A percentile compares a stretch with the other conserved stretches of the same genome.
Conservation (phyloP, 768 basidiomycete species). For the Russula foetens region DNA sequence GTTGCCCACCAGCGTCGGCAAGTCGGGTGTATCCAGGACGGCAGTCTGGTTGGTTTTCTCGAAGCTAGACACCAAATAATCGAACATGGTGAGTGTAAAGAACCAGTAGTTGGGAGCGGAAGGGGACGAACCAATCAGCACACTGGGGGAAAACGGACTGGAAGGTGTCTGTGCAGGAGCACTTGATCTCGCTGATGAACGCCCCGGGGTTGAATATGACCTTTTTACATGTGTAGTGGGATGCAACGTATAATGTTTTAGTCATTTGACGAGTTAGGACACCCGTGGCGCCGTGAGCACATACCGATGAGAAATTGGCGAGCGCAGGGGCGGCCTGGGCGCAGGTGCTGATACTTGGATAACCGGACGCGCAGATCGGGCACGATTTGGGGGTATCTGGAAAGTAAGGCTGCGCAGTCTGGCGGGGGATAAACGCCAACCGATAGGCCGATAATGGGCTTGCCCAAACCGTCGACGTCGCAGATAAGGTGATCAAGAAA, state of each 20-base stretch:
- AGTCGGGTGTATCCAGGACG: conserved; percentile 38
- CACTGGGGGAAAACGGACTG: conserved; percentile 49
- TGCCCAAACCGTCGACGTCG: conserved; percentile 1
- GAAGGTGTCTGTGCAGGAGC: conserved; percentile 48
- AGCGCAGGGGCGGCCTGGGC: conserved; percentile 49
- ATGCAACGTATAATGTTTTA: background rate
- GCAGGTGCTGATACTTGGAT: conserved; percentile 46
- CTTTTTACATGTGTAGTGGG: conserved; percentile 26
- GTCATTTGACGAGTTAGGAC: background rate
- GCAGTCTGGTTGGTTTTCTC: conserved; percentile 48
- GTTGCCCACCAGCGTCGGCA: conserved; percentile 41
- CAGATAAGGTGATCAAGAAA: background rate
- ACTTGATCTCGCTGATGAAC: conserved; percentile 55
- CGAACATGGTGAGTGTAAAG: background rate
- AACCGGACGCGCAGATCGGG: conserved; percentile 46
- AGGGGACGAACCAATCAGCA: conserved; percentile 47
- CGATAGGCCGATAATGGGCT: background rate
- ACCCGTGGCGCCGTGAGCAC: no score
- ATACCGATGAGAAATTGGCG: conserved; percentile 46
- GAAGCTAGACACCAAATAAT: conserved; percentile 33
- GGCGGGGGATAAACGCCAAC: background rate
- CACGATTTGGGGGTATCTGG: conserved; percentile 50
- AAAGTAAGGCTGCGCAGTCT: conserved; percentile 35
- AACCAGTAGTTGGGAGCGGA: background rate
- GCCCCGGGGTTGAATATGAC: conserved; percentile 57